Percentiles rank a stretch among this genome's conserved stretches.
phyloP scores from a whole-genome alignment of 345 rosid species.

The Salix exigua region DNA sequence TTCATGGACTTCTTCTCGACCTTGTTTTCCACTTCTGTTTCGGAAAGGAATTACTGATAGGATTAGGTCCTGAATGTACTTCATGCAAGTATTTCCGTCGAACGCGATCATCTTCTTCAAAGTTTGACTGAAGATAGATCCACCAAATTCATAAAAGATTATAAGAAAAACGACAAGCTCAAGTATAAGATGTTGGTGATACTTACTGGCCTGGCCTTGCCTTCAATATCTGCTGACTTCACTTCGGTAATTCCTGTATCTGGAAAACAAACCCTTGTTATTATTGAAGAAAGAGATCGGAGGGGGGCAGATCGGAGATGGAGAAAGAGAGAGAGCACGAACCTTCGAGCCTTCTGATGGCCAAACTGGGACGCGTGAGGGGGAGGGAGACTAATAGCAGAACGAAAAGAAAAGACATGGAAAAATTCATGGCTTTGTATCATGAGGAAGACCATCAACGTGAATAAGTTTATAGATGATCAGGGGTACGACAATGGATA shows the following conservation, averaged over 20 bases:
- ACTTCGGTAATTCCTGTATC: not conserved
- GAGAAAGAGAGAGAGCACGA: not conserved
- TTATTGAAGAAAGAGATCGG: not conserved
- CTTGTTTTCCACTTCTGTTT: conserved; percentile 10
- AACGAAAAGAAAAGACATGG: not conserved
- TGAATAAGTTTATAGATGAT: not conserved
- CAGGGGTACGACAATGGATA: too few species aligned
- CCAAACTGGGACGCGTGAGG: not conserved
- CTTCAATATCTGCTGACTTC: not conserved
- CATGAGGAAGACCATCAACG: not conserved
- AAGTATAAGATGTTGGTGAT: not conserved
- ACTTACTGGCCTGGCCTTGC: not conserved
- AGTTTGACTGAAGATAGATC: not conserved
- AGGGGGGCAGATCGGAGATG: not conserved
- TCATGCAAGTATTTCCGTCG: conserved; percentile 30
- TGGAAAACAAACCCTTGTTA: not conserved
- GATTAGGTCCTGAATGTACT: conserved; percentile 39
- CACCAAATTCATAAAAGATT: not conserved
- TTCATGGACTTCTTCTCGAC: not conserved
- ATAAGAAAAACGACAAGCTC: not conserved
- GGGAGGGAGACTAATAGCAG: not conserved
- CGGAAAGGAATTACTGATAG: conserved; percentile 27
- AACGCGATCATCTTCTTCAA: not conserved
- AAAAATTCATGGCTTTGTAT: not conserved
- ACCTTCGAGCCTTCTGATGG: not conserved